These are phyloP conservation scores for Aphanocladium album DNA, from an alignment of 2,329 filamentous ascomycete genomes.

Conservation along the genomic window DNA sequence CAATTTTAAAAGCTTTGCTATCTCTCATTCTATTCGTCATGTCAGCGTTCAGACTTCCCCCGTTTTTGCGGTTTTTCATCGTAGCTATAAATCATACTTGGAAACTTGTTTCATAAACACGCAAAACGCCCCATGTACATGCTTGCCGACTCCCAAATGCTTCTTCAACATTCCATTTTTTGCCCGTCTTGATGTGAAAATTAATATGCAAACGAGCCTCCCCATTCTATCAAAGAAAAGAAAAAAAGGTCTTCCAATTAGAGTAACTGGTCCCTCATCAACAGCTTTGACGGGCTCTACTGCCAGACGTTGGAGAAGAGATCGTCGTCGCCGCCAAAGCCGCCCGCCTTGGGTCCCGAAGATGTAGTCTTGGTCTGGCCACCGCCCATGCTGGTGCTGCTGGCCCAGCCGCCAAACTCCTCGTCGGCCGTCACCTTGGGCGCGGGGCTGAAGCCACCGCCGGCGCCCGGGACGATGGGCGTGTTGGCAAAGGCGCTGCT, in stretches of 20 bases:
- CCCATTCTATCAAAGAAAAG: background rate
- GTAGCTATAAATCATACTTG: conserved; percentile 10
- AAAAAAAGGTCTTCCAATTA: background rate
- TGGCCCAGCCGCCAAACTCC: conserved; percentile 94
- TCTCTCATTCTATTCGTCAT: background rate
- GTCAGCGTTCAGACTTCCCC: background rate
- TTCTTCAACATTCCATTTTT: background rate
- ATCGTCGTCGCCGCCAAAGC: conserved; percentile 70
- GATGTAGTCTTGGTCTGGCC: conserved; percentile 23
- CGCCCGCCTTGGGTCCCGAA: conserved; percentile 48
- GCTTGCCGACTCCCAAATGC: conserved; percentile 8
- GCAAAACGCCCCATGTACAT: conserved; percentile 12
- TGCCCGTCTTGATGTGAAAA: background rate
- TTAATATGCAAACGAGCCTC: background rate
- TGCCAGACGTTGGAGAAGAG: conserved; percentile 96
- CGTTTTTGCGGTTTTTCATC: background rate
- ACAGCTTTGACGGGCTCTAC: conserved; percentile 35
- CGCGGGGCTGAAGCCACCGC: conserved; percentile 58
- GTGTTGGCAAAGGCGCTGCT: conserved; percentile 49
- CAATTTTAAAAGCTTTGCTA: background rate
- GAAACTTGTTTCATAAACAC: background rate
- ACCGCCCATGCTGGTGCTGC: conserved; percentile 50
- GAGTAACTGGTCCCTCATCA: background rate
- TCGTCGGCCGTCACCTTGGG: conserved; percentile 81
- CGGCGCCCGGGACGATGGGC: conserved; percentile 56